Conservation (phyloP, 148 eudicot genomes). For the Spergularia bocconei region DNA sequence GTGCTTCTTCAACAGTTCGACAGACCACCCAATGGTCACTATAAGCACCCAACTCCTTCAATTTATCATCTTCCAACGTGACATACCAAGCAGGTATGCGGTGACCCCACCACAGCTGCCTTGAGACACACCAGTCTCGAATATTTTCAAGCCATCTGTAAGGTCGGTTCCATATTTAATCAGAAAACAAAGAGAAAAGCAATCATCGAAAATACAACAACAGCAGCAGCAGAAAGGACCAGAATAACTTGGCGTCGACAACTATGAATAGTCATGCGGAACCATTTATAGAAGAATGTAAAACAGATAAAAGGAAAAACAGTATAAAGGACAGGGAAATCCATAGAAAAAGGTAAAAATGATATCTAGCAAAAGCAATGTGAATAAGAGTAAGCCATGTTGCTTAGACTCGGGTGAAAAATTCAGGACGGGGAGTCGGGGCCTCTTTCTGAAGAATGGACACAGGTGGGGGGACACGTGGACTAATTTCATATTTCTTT, state of each 20-base stretch:
- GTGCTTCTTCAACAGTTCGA: slow-evolving; percentile 73
- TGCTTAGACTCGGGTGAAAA: too few relatives aligned
- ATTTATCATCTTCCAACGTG: slow-evolving; percentile 66
- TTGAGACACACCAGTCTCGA: slow-evolving; percentile 95
- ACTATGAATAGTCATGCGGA: neutral
- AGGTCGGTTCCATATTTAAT: slow-evolving; percentile 13
- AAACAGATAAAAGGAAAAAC: neutral
- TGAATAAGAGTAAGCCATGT: neutral
- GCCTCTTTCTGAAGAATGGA: too few relatives aligned
- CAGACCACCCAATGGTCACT: slow-evolving; percentile 89
- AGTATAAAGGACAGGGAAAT: neutral
- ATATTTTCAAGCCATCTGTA: slow-evolving; percentile 95
- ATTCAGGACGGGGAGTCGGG: too few relatives aligned
- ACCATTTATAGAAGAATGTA: neutral
- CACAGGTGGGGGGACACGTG: too few relatives aligned
- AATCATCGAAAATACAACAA: neutral
- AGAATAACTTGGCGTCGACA: neutral
- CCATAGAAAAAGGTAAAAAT: neutral
- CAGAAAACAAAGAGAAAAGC: neutral
- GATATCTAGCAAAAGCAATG: neutral
- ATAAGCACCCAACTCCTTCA: slow-evolving; percentile 77
- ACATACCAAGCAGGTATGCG: slow-evolving; percentile 96
- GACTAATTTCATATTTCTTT: too few relatives aligned
- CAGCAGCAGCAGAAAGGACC: neutral
- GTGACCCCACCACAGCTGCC: slow-evolving; percentile 99